Conservation (phyloP, 768 basidiomycete species). For the Tylopilus rubrobrunneus region DNA sequence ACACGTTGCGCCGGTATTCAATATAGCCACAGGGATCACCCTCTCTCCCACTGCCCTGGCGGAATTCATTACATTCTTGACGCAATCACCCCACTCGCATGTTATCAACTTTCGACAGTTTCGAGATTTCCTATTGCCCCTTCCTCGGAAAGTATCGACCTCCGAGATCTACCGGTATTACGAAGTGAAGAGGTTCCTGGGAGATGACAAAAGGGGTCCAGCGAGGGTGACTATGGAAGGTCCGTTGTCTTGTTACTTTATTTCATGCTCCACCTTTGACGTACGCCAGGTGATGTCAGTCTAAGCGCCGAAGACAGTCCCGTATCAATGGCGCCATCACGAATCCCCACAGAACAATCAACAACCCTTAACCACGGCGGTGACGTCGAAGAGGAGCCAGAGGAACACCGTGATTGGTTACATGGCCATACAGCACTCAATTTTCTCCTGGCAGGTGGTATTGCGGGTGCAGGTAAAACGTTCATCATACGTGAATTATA, state of each 20-base stretch:
- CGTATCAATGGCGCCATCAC: slow-evolving; percentile 29
- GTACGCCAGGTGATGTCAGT: slow-evolving; percentile 64
- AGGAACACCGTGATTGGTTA: slow-evolving; percentile 57
- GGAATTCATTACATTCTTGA: slow-evolving; percentile 79
- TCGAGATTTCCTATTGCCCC: slow-evolving; percentile 81
- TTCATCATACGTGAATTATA: not conserved
- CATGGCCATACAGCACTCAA: slow-evolving; percentile 74
- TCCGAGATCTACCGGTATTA: slow-evolving; percentile 86
- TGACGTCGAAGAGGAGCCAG: slow-evolving; percentile 53
- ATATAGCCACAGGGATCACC: slow-evolving; percentile 54
- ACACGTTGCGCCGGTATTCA: slow-evolving; percentile 19
- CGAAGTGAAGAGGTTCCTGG: slow-evolving; percentile 61
- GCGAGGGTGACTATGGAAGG: slow-evolving; percentile 90
- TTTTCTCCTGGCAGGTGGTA: slow-evolving; percentile 89
- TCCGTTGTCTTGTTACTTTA: slow-evolving; percentile 28
- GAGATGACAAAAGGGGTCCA: slow-evolving; percentile 72
- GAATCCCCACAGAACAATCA: slow-evolving; percentile 11
- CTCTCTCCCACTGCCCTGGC: slow-evolving; percentile 64
- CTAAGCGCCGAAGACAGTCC: slow-evolving; percentile 74
- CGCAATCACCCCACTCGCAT: slow-evolving; percentile 65
- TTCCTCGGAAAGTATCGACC: slow-evolving; percentile 77
- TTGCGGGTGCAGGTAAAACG: slow-evolving; percentile 85
- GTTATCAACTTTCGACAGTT: slow-evolving; percentile 80
- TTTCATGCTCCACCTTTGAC: slow-evolving; percentile 21
- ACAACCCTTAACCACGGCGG: slow-evolving; percentile 31